Evolutionary conservation across 805 yeast species (phyloP).

Genomic region (Kodamaea sagamina): DNA sequence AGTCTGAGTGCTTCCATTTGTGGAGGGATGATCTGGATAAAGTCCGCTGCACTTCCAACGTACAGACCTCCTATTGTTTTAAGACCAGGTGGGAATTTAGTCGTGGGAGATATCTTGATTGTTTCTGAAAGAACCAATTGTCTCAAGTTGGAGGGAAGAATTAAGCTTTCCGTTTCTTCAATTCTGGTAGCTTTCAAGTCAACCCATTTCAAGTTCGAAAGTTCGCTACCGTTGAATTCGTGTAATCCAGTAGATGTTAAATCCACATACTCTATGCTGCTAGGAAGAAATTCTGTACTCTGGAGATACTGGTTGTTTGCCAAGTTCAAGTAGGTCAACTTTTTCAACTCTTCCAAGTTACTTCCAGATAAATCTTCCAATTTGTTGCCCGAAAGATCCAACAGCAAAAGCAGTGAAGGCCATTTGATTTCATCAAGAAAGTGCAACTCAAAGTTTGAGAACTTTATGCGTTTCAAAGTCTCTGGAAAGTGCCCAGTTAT

Average conservation of each 20-base stretch:
- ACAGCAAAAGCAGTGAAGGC: not conserved
- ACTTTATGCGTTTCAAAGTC: not conserved
- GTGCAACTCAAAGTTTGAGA: not conserved
- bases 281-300: not conserved
- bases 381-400: not conserved
- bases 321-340: slow-evolving; percentile 1
- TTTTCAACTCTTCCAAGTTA: not conserved
- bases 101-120: not conserved
- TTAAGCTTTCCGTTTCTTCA: not conserved
- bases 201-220: not conserved
- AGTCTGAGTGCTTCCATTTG: not conserved
- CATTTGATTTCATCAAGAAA: not conserved
- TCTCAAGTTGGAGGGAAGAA: not conserved
- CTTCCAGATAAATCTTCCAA: slow-evolving; percentile 1
- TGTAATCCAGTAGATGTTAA: not conserved
- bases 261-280: not conserved
- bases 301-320: not conserved
- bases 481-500: not conserved
- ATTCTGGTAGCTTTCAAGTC: not conserved
- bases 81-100: not conserved
- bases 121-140: not conserved
- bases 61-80: not conserved
- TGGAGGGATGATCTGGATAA: not conserved
- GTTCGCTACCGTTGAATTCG: not conserved
- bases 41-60: not conserved